Evolutionary conservation across 2,329 filamentous ascomycete genomes (phyloP).

Genomic region (Ophiosphaerella herpotricha): DNA sequence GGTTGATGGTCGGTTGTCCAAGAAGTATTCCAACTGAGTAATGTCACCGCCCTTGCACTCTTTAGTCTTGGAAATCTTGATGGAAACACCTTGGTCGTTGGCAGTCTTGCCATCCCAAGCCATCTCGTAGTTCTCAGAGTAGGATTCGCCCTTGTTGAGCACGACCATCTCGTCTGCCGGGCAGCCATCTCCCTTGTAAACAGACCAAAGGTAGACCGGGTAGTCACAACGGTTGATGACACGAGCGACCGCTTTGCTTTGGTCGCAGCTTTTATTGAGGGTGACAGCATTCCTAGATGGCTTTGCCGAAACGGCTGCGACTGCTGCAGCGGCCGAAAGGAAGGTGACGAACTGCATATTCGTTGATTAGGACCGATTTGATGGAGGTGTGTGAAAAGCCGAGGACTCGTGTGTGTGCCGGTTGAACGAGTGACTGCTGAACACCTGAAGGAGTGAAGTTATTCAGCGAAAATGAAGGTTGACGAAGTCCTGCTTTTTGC

Average conservation of each 20-base stretch:
- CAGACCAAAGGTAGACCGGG: slow-evolving; percentile 46
- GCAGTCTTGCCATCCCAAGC: slow-evolving; percentile 4
- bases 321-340: slow-evolving; percentile 34
- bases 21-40: slow-evolving; percentile 47
- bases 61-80: slow-evolving; percentile 46
- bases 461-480: slow-evolving; percentile 45
- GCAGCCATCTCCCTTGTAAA: slow-evolving; percentile 37
- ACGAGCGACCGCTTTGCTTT: slow-evolving; percentile 24
- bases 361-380: slow-evolving; percentile 17
- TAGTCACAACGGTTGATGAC: slow-evolving; percentile 47
- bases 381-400: slow-evolving; percentile 16
- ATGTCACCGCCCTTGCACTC: slow-evolving; percentile 36
- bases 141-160: slow-evolving; percentile 34
- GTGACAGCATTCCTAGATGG: slow-evolving; percentile 15
- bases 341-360: slow-evolving; percentile 43
- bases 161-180: slow-evolving; percentile 23
- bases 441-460: slow-evolving; percentile 49
- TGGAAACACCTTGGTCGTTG: slow-evolving; percentile 37
- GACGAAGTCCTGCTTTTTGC: slow-evolving; percentile 45
- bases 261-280: slow-evolving; percentile 21
- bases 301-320: slow-evolving; percentile 32
- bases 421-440: slow-evolving; percentile 44
- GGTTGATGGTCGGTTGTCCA: slow-evolving; percentile 11
- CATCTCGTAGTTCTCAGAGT: slow-evolving; percentile 39
- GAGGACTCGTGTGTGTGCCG: slow-evolving; percentile 24